Conservation (phyloP, 495 filamentous ascomycete species). For the Astrocystis sublimbata region DNA sequence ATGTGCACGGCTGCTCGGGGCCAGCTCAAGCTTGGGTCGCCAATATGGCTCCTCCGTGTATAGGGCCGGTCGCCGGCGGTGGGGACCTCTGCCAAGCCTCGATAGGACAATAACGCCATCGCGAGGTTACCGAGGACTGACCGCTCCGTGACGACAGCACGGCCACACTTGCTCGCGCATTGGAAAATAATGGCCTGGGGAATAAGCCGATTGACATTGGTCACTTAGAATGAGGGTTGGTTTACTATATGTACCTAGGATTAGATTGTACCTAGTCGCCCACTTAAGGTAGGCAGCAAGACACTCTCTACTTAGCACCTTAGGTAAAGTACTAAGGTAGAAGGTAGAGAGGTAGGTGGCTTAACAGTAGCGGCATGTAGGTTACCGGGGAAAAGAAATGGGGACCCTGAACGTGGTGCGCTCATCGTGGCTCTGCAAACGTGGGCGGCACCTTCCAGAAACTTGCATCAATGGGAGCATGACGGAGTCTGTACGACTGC, state of each 20-base stretch:
- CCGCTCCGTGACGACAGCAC: slow-evolving; percentile 1
- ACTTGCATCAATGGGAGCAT: background rate
- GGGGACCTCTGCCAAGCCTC: slow-evolving; percentile 7
- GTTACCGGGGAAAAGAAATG: background rate
- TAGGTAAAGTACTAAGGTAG: background rate
- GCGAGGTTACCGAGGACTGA: background rate
- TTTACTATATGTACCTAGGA: background rate
- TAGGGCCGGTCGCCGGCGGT: background rate
- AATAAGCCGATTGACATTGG: slow-evolving; percentile 6
- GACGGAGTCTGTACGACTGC: background rate
- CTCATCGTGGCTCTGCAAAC: background rate
- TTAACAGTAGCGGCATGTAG: background rate
- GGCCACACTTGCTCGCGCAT: background rate
- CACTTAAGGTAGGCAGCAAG: background rate
- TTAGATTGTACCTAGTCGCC: background rate
- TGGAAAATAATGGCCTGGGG: background rate
- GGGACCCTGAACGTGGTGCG: background rate
- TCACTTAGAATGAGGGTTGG: background rate
- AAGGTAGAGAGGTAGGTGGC: no score
- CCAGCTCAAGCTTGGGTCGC: background rate
- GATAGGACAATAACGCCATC: background rate
- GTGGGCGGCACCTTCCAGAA: background rate
- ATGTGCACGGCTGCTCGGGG: no score
- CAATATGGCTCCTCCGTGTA: background rate
- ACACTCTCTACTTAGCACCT: background rate